Evolutionary conservation across 257 asterid species (phyloP).

Genomic region (Solanum pinnatisectum): DNA sequence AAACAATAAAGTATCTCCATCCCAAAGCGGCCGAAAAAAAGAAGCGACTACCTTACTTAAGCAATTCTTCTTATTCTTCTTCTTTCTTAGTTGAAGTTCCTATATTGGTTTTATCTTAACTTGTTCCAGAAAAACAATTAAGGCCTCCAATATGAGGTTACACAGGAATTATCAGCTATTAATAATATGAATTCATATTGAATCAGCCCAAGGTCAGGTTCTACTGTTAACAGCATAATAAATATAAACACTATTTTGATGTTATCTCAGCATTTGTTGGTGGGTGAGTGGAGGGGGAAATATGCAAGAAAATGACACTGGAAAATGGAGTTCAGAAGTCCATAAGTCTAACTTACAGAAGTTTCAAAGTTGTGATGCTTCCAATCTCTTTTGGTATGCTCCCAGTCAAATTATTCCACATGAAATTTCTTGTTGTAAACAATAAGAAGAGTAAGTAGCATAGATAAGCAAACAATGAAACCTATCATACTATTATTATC

Average conservation of each 20-base stretch:
- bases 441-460: slow-evolving; percentile 3
- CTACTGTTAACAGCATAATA: neutral
- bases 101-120: no score
- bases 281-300: neutral
- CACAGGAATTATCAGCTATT: neutral
- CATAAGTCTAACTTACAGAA: slow-evolving; percentile 22
- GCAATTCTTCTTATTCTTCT: no score
- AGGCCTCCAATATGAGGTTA: neutral
- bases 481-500: neutral
- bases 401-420: slow-evolving; percentile 44
- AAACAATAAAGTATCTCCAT: neutral
- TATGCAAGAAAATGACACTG: neutral
- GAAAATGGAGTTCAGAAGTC: neutral
- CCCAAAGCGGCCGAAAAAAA: neutral
- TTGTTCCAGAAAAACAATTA: neutral
- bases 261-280: neutral
- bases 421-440: slow-evolving; percentile 24
- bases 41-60: no score
- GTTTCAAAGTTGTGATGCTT: slow-evolving; percentile 13
- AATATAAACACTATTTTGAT: neutral
- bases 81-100: no score
- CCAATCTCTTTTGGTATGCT: slow-evolving; percentile 41
- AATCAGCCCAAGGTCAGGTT: neutral
- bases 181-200: neutral
- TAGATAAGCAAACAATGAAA: neutral